These are phyloP conservation scores for Daphne laureola DNA, from an alignment of 441 rosid species.

Conservation along the genomic window DNA sequence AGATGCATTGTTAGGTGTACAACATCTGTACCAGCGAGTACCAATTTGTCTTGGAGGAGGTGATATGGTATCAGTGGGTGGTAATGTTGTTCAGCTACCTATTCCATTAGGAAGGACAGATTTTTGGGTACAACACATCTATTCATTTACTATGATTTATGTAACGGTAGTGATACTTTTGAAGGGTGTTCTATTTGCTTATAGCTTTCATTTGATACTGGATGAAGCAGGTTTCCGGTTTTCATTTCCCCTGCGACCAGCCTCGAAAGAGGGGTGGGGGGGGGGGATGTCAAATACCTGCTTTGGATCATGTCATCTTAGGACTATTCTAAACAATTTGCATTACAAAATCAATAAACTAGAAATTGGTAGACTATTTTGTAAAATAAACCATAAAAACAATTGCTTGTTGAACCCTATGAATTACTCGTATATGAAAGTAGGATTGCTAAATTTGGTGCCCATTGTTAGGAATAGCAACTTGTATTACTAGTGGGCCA, in stretches of 20 bases:
- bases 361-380: too few relatives aligned
- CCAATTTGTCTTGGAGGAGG: too few relatives aligned
- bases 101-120: slow-evolving; percentile 6
- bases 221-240: neutral
- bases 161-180: neutral
- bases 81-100: slow-evolving; percentile 8
- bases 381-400: too few relatives aligned
- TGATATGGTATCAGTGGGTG: neutral
- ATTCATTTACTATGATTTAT: neutral
- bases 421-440: too few relatives aligned
- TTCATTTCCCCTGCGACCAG: neutral
- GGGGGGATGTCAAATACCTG: neutral
- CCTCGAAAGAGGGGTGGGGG: neutral
- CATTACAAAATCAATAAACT: too few relatives aligned
- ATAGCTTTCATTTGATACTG: neutral
- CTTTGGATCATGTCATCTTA: too few relatives aligned
- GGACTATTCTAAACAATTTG: too few relatives aligned
- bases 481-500: too few relatives aligned
- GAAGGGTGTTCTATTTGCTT: neutral
- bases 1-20: slow-evolving; percentile 12
- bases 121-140: neutral
- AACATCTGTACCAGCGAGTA: too few relatives aligned
- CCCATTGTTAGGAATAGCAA: too few relatives aligned
- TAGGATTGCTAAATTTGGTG: too few relatives aligned
- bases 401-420: too few relatives aligned